phyloP scores from a whole-genome alignment of 768 basidiomycete genomes.

The Pleurotus citrinopileatus region DNA sequence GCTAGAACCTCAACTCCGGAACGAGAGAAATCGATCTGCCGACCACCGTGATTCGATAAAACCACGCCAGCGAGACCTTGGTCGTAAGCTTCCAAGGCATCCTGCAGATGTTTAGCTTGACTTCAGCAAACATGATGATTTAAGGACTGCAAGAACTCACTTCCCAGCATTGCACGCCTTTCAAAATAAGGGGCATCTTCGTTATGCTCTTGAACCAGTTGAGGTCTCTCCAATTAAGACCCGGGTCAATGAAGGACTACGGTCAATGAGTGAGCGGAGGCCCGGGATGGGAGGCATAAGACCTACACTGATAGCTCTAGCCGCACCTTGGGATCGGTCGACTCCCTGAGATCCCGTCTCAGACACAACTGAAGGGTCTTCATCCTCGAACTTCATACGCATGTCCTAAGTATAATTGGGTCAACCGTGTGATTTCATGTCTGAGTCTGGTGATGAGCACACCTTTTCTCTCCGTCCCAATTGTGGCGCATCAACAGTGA shows the following conservation, averaged over 20 bases:
- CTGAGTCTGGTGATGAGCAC: not conserved
- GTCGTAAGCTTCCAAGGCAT: constrained; percentile 84
- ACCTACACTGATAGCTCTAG: constrained; percentile 86
- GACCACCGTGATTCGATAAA: constrained; percentile 85
- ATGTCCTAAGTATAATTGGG: constrained; percentile 55
- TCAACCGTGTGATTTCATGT: not conserved
- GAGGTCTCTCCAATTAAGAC: constrained; percentile 82
- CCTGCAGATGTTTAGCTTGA: constrained; percentile 32
- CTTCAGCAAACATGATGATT: not conserved
- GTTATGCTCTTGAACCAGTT: constrained; percentile 82
- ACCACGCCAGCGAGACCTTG: constrained; percentile 71
- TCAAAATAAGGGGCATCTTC: constrained; percentile 84
- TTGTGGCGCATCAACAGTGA: constrained; percentile 97
- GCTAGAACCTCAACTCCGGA: constrained; percentile 90
- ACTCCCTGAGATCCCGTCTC: constrained; percentile 54
- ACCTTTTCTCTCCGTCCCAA: constrained; percentile 90
- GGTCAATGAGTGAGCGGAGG: not conserved
- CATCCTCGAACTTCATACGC: constrained; percentile 93
- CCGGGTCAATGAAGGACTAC: constrained; percentile 93
- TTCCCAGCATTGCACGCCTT: constrained; percentile 89
- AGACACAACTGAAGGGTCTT: constrained; percentile 43
- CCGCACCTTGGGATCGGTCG: constrained; percentile 87
- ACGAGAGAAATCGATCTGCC: constrained; percentile 76
- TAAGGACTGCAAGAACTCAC: constrained; percentile 23
- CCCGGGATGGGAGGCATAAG: not conserved